Evolutionary conservation across 108 stramenopile species (phyloP), one percentile per base, ranked within the genome.

Genomic region (Halocafeteria seosinensis): DNA sequence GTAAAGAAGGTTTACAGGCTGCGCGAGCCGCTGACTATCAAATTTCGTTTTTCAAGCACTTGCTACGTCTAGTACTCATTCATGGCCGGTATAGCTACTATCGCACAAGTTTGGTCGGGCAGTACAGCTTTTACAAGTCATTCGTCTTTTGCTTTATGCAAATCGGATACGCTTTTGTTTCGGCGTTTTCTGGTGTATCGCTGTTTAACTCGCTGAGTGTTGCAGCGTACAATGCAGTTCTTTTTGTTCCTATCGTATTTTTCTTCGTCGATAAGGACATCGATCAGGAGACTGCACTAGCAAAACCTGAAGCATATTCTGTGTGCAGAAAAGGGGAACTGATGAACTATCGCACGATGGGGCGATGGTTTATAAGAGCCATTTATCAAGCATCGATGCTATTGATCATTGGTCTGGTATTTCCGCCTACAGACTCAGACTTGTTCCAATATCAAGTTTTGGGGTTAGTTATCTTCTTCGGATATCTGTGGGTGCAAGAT

Each of bases 21-120:
- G 66, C 71, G 38, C 75, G 75, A 61, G 38, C 67, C 9, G 83
- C 89, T 55, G 92, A 94, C 65, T 94, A 89, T 67, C 83, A 88
- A 4, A 88, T 94, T 50, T 87, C 85, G 29, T 90, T 91, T 66
- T 95, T 95, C 57, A 78, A 89, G 50, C 90, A 81, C 55, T 81
- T 98, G 2, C 82, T 85, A 67, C 64, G 78, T 38, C 82, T 98
- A 3, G 62, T 95, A 61, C 82, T 98, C 28, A 81, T 90, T 57
- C 96, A 98, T 64, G 96, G 96, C 5, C 77, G 92, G 32, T 94
- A 90, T 89, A 82, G 89, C 70, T 95, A 92, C 68, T n/a, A 28
- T 35, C 17, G 57, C 27, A 59, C 25, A 35, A 35, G 34, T 2
- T 2, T 27, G 21, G 2, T 59, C 21, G 57, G 13, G 17, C 57